Evolutionary conservation across 768 basidiomycete genomes (phyloP), one percentile per base, ranked within the genome.

Genomic region (Rhizopogon vesiculosus): DNA sequence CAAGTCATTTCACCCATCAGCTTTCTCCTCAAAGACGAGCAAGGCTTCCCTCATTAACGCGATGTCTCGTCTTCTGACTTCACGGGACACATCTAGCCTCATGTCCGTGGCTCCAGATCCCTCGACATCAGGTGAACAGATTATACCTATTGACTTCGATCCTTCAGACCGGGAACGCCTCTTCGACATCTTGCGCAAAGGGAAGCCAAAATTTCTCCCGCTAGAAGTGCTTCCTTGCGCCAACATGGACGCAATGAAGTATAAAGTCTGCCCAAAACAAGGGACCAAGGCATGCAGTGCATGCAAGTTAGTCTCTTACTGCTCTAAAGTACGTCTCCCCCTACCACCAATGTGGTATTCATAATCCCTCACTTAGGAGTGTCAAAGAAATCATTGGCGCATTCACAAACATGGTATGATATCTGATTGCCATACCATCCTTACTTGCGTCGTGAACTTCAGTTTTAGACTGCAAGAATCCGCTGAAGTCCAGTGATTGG

Each of bases 251-350:
- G 59, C 57, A 6, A 46, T 59, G 1, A 61, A 60, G n/a, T 53
- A 64, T 45, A 53, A 42, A 13, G 51, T 22, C 19, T 77, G 76
- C 55, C 44, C 59, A 13, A 65, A 70, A 0, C 64, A 61, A 9
- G 76, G 75, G 5, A 71, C 59, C 15, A 55, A 60, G 29, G 51
- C 66, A 9, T 69, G 68, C 44, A 55, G 62, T 31, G 53, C 59
- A 19, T 78, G 77, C 60, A 70, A 58, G 48, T 59, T 78, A 15
- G 76, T 78, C 1, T 72, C 72, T 18, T 79, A 79, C 56, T 79
- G 78, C 59, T 79, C 78, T 8, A 73, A 65, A 57, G 66, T 61
- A 45, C 39, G 62, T 1, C 45, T 7, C 1, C 10, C 19, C 2
- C 55, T 28, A 39, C 43, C 6, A 6, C 19, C 35, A 12, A 10